These are phyloP conservation scores for Diaporthe humulicola DNA, from an alignment of 2,329 filamentous ascomycete genomes.

Conservation along the genomic window DNA sequence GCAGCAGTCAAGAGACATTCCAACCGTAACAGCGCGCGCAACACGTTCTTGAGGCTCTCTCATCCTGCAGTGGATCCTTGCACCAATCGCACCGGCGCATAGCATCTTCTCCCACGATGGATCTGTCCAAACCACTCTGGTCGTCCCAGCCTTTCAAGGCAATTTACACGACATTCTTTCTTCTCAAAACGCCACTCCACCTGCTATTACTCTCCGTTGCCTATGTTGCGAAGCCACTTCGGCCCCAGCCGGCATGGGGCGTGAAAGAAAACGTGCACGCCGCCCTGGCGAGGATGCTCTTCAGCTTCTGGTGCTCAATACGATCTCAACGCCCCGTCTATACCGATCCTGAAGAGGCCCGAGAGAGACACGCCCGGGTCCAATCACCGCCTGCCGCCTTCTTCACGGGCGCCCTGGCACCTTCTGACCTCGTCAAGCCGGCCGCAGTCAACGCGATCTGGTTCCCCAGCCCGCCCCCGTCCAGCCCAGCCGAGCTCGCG, in stretches of 20 bases:
- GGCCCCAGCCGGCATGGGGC: constrained; percentile 41
- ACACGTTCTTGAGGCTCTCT: not conserved
- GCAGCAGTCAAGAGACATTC: not conserved
- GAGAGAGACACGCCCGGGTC: constrained; percentile 39
- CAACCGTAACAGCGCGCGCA: not conserved
- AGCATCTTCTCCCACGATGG: not conserved
- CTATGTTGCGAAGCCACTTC: constrained; percentile 38
- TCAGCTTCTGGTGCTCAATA: constrained; percentile 32
- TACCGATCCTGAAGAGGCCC: constrained; percentile 35
- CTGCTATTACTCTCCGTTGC: constrained; percentile 38
- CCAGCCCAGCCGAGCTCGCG: constrained; percentile 7
- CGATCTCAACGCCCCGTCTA: constrained; percentile 39
- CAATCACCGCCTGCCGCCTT: constrained; percentile 21
- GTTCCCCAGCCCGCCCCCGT: constrained; percentile 39
- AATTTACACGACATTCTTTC: constrained; percentile 20
- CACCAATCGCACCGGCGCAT: not conserved
- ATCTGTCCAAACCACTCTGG: not conserved
- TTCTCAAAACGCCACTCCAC: constrained; percentile 28
- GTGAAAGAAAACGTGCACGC: constrained; percentile 34
- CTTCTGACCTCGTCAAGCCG: constrained; percentile 34
- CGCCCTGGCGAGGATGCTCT: constrained; percentile 35
- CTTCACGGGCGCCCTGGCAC: constrained; percentile 38
- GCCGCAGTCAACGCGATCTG: constrained; percentile 40
- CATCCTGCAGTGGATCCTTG: not conserved
- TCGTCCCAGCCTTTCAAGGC: constrained; percentile 33